Conservation (phyloP, 306 rosid species). For the Cicer judaicum region DNA sequence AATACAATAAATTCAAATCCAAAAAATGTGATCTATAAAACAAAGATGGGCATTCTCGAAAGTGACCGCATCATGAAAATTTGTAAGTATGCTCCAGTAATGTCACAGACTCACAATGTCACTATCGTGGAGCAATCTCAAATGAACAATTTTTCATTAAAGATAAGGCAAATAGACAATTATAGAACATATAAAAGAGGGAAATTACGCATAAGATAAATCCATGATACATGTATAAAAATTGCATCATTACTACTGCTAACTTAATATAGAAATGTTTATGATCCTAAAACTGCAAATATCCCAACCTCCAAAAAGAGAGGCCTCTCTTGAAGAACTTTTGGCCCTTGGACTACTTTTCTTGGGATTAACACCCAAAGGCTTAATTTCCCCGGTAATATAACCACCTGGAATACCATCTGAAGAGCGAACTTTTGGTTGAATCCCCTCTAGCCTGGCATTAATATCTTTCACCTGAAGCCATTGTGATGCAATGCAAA, state of each 20-base stretch:
- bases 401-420: constrained; percentile 74
- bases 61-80: constrained; percentile 8
- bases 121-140: constrained; percentile 38
- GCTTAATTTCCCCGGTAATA: constrained; percentile 70
- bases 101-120: neutral
- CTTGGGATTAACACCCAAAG: constrained; percentile 63
- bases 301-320: constrained; percentile 92
- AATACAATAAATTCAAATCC: constrained; percentile 1
- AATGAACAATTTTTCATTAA: constrained; percentile 16
- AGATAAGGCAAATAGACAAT: constrained; percentile 4
- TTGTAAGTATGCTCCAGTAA: neutral
- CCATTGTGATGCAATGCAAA: constrained; percentile 36
- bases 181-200: constrained; percentile 15
- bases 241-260: constrained; percentile 15
- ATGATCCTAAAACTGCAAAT: constrained; percentile 35
- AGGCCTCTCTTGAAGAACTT: constrained; percentile 78
- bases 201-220: constrained; percentile 32
- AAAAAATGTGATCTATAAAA: constrained; percentile 26
- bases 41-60: constrained; percentile 29
- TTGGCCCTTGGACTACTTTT: constrained; percentile 95
- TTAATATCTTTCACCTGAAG: constrained; percentile 97
- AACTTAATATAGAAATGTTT: constrained; percentile 15
- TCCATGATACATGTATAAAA: neutral
- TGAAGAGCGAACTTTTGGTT: constrained; percentile 77
- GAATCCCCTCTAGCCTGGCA: constrained; percentile 93